phyloP scores from a whole-genome alignment of 2,329 filamentous ascomycete genomes.

The Nectriaceae sp. region DNA sequence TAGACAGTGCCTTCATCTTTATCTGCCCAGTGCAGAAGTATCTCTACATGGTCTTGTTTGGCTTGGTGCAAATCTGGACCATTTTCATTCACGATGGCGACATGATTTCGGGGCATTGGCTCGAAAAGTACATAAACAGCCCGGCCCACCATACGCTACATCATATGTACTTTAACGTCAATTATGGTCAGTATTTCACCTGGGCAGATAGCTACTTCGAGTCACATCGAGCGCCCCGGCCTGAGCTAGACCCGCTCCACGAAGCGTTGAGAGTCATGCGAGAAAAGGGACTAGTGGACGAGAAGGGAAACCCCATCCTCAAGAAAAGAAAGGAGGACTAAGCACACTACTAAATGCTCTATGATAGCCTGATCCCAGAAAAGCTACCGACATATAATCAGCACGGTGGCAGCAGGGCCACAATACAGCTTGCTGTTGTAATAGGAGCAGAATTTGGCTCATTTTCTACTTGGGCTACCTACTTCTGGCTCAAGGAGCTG shows the following conservation, averaged over 20 bases:
- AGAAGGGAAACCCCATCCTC: conserved; percentile 41
- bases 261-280: conserved; percentile 47
- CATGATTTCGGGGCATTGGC: conserved; percentile 49
- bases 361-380: no score
- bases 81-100: conserved; percentile 52
- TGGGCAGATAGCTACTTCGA: conserved; percentile 48
- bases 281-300: conserved; percentile 46
- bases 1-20: conserved; percentile 42
- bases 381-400: no score
- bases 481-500: no score
- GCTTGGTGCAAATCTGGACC: conserved; percentile 49
- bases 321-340: conserved; percentile 34
- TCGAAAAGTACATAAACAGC: conserved; percentile 49
- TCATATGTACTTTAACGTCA: conserved; percentile 52
- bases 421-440: no score
- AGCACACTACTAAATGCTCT: no score
- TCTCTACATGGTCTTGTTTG: conserved; percentile 46
- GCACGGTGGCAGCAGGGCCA: no score
- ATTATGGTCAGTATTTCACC: conserved; percentile 52
- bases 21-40: conserved; percentile 48
- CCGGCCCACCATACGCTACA: conserved; percentile 50
- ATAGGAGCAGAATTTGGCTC: no score
- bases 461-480: no score
- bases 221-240: conserved; percentile 45
- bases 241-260: conserved; percentile 45